Conservation (phyloP, 225 moss, liverwort and hornwort species). For the Antitrichia curtipendula region DNA sequence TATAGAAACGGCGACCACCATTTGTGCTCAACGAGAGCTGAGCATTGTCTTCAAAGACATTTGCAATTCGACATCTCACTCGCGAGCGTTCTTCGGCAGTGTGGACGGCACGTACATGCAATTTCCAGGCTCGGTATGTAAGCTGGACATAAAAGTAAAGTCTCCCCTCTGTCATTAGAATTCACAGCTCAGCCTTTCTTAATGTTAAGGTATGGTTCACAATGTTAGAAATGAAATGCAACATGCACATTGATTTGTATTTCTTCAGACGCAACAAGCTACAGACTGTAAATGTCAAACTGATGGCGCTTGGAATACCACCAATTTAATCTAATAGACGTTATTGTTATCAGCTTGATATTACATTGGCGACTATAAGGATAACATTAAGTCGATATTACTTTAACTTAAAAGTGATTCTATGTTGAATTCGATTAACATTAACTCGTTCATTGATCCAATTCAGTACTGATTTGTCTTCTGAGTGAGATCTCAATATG, state of each 20-base stretch:
- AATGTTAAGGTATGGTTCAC: neutral
- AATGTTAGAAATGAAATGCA: neutral
- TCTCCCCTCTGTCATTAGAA: neutral
- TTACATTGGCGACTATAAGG: neutral
- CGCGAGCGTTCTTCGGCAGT: neutral
- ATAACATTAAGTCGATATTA: neutral
- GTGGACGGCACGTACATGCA: slow-evolving; percentile 2
- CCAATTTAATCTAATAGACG: neutral
- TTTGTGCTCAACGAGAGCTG: slow-evolving; percentile 10
- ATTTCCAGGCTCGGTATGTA: slow-evolving; percentile 9
- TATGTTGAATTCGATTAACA: neutral
- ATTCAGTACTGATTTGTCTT: neutral
- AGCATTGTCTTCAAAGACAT: neutral
- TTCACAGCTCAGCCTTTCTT: neutral
- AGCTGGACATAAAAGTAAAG: neutral
- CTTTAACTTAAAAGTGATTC: neutral
- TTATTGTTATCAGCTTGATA: neutral
- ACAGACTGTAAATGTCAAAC: neutral
- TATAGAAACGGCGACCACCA: neutral
- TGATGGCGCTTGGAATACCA: neutral
- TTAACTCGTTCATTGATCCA: neutral
- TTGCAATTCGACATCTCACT: neutral
- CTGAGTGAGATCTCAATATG: neutral
- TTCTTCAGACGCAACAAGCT: neutral
- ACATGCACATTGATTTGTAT: neutral